These are phyloP conservation scores for Cystobasidium pallidum DNA, from an alignment of 1,284 basidiomycete genomes.

Conservation along the genomic window DNA sequence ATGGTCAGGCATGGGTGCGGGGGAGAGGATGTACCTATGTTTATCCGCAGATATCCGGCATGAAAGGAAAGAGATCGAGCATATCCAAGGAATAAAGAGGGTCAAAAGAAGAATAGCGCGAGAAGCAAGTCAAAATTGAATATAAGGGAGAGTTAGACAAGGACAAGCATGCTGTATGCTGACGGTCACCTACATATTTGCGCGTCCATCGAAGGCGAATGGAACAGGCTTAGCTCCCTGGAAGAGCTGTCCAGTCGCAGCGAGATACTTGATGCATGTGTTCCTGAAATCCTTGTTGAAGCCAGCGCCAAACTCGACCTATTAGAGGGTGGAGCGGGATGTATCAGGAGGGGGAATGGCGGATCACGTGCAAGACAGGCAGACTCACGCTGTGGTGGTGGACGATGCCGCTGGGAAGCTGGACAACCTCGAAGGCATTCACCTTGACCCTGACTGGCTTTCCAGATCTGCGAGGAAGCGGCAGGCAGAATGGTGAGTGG, in stretches of 20 bases:
- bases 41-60: no score
- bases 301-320: slow-evolving; percentile 13
- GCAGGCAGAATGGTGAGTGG: not conserved
- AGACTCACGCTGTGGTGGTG: slow-evolving; percentile 13
- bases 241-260: slow-evolving; percentile 7
- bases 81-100: no score
- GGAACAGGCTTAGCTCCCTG: slow-evolving; percentile 14
- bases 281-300: not conserved
- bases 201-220: slow-evolving; percentile 16
- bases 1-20: not conserved
- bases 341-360: not conserved
- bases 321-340: not conserved
- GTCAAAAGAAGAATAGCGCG: not conserved
- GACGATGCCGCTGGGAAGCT: not conserved
- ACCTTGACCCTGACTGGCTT: slow-evolving; percentile 5
- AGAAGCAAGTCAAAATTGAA: not conserved
- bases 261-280: slow-evolving; percentile 16
- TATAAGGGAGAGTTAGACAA: not conserved
- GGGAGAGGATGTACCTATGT: slow-evolving; percentile 1
- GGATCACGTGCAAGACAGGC: not conserved
- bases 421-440: slow-evolving; percentile 5
- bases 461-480: slow-evolving; percentile 1
- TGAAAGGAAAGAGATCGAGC: no score
- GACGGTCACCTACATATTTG: slow-evolving; percentile 16
- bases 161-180: not conserved